Base-by-base conservation (phyloP, 441 rosid species). In the Adansonia gregorii region DNA sequence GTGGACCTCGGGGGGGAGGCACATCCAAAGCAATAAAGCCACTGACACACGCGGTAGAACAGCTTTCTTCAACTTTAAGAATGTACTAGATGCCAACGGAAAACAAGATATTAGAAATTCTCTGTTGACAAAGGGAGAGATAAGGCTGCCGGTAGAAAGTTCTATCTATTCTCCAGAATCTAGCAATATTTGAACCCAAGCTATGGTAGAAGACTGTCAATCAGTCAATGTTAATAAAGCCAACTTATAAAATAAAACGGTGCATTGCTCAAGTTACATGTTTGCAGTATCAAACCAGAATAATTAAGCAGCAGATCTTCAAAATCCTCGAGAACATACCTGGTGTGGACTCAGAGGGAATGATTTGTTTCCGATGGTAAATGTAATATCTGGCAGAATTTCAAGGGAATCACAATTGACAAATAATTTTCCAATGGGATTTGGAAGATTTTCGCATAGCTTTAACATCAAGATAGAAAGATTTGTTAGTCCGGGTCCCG, bases 391-490 rank as follows among this genome's bases (percentile, higher is more conserved):
- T 17, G 92, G 90, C 90, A 87, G 71, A 76, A 48, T 74, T 60
- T 67, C 75, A 8, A 90, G 41, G 52, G 76, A 72, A 64, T 82
- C 78, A 54, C 92, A 90, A 81, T 90, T 70, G 68, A 90, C 43
- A 77, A 90, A 86, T 55, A 89, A 79, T 74, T 82, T 87, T 46
- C 86, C 85, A 54, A 54, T 15, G 0, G 92, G 94, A 81, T 85
- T 86, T 1, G 92, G 94, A 68, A 90, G 76, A 77, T 79, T 81
- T 67, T 84, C 86, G 8, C 94, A 90, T 58, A 88, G 79, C 94
- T 90, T 77, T 74, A 72, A 67, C 66, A 63, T 54, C 19, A 52
- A 46, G 20, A 61, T 35, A 22, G 14, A 56, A 60, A 55, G 27
- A 27, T 8, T 24, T 56, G 56, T 73, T 4, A 74, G 83, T 67